Conservation (phyloP, 148 eudicot species). For the Vaccinium darrowii region DNA sequence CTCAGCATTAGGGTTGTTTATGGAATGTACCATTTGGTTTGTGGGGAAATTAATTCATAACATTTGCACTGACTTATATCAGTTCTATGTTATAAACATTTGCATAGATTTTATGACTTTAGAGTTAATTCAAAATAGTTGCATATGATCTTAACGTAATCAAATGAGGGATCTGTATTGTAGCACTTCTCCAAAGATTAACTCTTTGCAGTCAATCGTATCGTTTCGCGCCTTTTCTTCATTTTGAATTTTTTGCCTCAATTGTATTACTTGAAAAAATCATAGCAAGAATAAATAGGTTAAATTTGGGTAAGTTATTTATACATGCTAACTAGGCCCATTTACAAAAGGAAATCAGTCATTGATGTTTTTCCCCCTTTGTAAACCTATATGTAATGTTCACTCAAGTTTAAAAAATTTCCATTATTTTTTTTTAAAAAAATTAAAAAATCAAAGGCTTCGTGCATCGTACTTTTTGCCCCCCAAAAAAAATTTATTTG, state of each 20-base stretch:
- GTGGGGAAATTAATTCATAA: too few species aligned
- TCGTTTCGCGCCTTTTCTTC: background rate
- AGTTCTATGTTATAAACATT: background rate
- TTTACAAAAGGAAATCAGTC: background rate
- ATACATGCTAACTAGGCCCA: background rate
- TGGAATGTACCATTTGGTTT: too few species aligned
- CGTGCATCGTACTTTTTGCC: background rate
- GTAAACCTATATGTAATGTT: background rate
- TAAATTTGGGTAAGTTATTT: background rate
- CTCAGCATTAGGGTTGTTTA: too few species aligned
- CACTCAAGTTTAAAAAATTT: background rate
- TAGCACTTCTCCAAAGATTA: background rate
- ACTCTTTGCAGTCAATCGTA: background rate
- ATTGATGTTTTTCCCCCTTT: background rate
- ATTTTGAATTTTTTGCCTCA: background rate
- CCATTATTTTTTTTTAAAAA: background rate
- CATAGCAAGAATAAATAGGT: background rate
- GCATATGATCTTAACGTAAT: background rate
- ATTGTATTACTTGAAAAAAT: background rate
- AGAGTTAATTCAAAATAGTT: background rate
- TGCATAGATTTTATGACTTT: background rate
- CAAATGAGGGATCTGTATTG: background rate
- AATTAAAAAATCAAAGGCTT: background rate
- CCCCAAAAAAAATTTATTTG: background rate
- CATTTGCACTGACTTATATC: too few species aligned